phyloP scores from a whole-genome alignment of 2,329 filamentous ascomycete species.

The Fusarium papillatum region DNA sequence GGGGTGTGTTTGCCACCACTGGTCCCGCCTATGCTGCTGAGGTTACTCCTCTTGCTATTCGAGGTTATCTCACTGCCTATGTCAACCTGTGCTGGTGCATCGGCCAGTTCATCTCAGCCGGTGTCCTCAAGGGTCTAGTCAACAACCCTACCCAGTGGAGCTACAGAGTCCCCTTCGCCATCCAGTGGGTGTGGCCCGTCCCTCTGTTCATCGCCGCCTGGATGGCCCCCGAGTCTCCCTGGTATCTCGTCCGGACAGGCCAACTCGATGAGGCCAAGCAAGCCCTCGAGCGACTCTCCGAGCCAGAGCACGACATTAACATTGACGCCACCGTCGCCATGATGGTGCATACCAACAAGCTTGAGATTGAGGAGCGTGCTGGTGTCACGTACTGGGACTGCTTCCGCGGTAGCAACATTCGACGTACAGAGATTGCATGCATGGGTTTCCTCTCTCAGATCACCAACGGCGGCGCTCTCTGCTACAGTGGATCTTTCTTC shows the following conservation, averaged over 20 bases:
- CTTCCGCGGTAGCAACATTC: slow-evolving; percentile 61
- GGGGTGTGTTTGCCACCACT: slow-evolving; percentile 61
- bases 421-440: slow-evolving; percentile 60
- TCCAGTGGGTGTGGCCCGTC: slow-evolving; percentile 56
- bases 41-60: slow-evolving; percentile 56
- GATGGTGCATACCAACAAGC: slow-evolving; percentile 60
- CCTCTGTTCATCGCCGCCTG: slow-evolving; percentile 49
- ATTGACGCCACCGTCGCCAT: slow-evolving; percentile 53
- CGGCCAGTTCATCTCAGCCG: slow-evolving; percentile 58
- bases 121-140: slow-evolving; percentile 55
- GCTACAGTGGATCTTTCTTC: slow-evolving; percentile 60
- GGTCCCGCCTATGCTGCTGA: slow-evolving; percentile 60
- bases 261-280: slow-evolving; percentile 49
- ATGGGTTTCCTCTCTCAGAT: slow-evolving; percentile 58
- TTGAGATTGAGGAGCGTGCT: slow-evolving; percentile 56
- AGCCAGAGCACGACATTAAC: slow-evolving; percentile 50
- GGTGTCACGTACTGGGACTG: slow-evolving; percentile 59
- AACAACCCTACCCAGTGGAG: slow-evolving; percentile 50
- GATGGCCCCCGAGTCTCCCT: slow-evolving; percentile 54
- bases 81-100: slow-evolving; percentile 60
- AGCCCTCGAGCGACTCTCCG: slow-evolving; percentile 48
- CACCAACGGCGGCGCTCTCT: slow-evolving; percentile 55
- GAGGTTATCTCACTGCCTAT: slow-evolving; percentile 58
- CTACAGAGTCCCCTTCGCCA: slow-evolving; percentile 56
- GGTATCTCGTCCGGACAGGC: slow-evolving; percentile 51